These are phyloP conservation scores for Penicillium egyptiacum DNA, from an alignment of 495 filamentous ascomycete species.

Conservation along the genomic window DNA sequence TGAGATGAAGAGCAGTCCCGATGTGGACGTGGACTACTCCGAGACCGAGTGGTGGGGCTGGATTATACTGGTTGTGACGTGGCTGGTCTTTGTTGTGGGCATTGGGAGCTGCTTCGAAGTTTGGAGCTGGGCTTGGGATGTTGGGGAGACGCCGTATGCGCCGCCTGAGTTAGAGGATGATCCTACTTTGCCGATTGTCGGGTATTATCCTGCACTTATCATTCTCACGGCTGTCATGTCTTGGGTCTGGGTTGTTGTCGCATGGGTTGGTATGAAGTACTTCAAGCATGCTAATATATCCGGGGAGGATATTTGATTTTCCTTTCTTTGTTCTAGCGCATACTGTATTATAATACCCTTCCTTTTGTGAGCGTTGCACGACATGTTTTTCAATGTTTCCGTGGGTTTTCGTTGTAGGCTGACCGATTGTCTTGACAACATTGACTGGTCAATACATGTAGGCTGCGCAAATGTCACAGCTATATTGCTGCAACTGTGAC, in stretches of 20 bases:
- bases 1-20: constrained; percentile 39
- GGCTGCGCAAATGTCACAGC: not conserved
- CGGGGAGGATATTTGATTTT: constrained; percentile 50
- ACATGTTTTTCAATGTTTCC: not conserved
- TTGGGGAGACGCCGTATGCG: constrained; percentile 91
- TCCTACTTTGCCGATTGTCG: constrained; percentile 87
- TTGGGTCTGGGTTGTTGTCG: constrained; percentile 97
- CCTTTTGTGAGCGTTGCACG: constrained; percentile 2
- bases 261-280: constrained; percentile 99
- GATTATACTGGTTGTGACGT: constrained; percentile 84
- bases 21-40: constrained; percentile 72
- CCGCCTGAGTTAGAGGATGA: constrained; percentile 92
- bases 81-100: constrained; percentile 91
- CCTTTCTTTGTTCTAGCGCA: not conserved
- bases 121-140: constrained; percentile 99
- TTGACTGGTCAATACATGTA: not conserved
- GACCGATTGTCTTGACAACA: not conserved
- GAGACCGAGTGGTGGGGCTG: constrained; percentile 98
- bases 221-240: constrained; percentile 94
- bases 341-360: constrained; percentile 9
- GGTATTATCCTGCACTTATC: constrained; percentile 93
- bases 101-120: constrained; percentile 95
- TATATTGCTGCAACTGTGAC: not conserved
- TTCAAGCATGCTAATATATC: constrained; percentile 93
- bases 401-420: not conserved